Evolutionary conservation across 2,329 filamentous ascomycete species (phyloP).

Genomic region (Teratosphaeria pseudoeucalypti): DNA sequence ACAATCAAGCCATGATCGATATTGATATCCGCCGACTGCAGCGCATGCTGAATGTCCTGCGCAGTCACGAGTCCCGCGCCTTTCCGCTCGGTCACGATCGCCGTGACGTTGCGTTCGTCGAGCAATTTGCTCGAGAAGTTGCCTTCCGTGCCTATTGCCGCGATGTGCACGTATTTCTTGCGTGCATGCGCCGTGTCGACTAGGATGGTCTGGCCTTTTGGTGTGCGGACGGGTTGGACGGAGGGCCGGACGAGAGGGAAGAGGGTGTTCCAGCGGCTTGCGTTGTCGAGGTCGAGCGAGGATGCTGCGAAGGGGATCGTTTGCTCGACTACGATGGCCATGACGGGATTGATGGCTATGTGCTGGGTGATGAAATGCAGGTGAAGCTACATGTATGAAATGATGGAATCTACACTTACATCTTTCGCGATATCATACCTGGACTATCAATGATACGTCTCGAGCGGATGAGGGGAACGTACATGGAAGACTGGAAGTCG

Average conservation of each 20-base stretch:
- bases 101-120: conserved; percentile 23
- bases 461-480: not conserved
- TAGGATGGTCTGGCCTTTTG: conserved; percentile 22
- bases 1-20: conserved; percentile 20
- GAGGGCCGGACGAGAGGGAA: conserved; percentile 25
- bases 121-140: conserved; percentile 27
- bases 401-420: not conserved
- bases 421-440: not conserved
- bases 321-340: conserved; percentile 28
- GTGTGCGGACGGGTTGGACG: conserved; percentile 16
- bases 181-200: conserved; percentile 20
- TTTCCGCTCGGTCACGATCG: conserved; percentile 19
- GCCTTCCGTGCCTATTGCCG: conserved; percentile 19
- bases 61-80: conserved; percentile 19
- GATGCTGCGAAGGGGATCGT: conserved; percentile 23
- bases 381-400: not conserved
- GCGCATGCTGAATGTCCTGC: conserved; percentile 17
- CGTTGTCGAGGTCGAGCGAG: conserved; percentile 21
- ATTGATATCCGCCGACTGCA: conserved; percentile 15
- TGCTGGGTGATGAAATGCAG: not conserved
- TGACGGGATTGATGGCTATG: conserved; percentile 4
- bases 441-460: not conserved
- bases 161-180: conserved; percentile 18
- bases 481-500: not conserved
- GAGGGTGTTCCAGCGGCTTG: conserved; percentile 23